phyloP scores from a whole-genome alignment of 1,139 yeast species.

The Diutina pseudorugosa region DNA sequence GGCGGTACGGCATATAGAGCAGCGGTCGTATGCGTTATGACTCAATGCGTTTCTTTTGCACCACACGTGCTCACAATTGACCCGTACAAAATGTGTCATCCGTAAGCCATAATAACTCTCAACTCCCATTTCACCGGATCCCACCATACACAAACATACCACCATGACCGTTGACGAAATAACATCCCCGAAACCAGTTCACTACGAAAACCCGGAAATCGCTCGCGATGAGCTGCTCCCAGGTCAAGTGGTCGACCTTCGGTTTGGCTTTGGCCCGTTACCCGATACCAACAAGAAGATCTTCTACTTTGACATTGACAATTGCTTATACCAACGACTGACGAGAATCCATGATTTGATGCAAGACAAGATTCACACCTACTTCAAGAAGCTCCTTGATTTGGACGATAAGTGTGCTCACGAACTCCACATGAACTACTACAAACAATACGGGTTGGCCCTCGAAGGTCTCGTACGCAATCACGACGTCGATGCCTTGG shows the following conservation, averaged over 20 bases:
- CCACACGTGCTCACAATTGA: neutral
- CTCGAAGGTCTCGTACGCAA: slow-evolving; percentile 80
- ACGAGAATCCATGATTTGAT: slow-evolving; percentile 73
- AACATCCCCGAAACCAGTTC: neutral
- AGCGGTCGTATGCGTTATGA: neutral
- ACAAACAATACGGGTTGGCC: slow-evolving; percentile 82
- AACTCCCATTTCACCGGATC: neutral
- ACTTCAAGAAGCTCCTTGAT: slow-evolving; percentile 53
- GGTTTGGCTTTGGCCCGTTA: slow-evolving; percentile 35
- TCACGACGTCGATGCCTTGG: slow-evolving; percentile 78
- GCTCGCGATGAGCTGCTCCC: slow-evolving; percentile 9
- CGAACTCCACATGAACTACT: slow-evolving; percentile 58
- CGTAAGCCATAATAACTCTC: neutral
- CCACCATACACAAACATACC: neutral
- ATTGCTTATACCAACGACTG: slow-evolving; percentile 69
- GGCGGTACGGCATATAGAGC: neutral
- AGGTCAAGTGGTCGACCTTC: slow-evolving; percentile 26
- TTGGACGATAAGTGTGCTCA: slow-evolving; percentile 70
- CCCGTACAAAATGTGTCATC: neutral
- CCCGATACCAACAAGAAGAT: slow-evolving; percentile 32
- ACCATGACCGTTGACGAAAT: neutral
- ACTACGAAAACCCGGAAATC: slow-evolving; percentile 2
- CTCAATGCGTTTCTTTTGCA: neutral
- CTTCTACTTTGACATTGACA: slow-evolving; percentile 87
- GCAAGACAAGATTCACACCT: slow-evolving; percentile 76